Base-by-base conservation (phyloP, 768 basidiomycete genomes). In the Cantharellus cinnabarinus region DNA sequence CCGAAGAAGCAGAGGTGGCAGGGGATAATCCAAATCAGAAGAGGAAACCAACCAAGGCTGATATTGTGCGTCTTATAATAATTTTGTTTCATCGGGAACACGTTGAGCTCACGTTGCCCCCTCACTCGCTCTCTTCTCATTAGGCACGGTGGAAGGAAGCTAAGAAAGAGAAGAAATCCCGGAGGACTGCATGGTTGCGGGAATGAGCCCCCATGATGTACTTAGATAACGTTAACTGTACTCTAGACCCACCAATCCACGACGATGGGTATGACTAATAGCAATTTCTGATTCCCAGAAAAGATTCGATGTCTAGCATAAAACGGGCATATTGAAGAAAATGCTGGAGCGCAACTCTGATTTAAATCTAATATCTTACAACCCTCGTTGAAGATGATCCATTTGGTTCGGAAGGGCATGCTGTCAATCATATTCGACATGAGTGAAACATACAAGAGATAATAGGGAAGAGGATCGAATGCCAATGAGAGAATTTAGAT, bases 121-220 rank as follows among this genome's bases (percentile, higher is more conserved):
- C 52, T 50, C 61, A 53, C 60, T 62, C 20, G 1, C 20, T 29
- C 20, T 29, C 20, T 29, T 29, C 20, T 1, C 20, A 29, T 52
- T 68, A 88, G 86, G 85, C 89, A 64, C 79, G 84, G 48, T 89
- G 83, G 69, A 85, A 83, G 67, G 84, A 88, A 67, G 82, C 85
- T 72, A 89, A 89, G 69, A 76, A 71, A 63, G 70, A 73, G 66
- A 89, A 89, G 74, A 89, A 89, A 71, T 79, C 88, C 4, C 85
- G 85, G 42, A 89, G 88, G 73, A 89, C 85, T 1, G 87, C 87
- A 4, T 89, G 86, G 87, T 67, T 89, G 65, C 79, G 87, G 67
- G 84, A 81, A 64, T 85, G 54, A 62, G 10, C 52, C 35, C 29
- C 44, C 20, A n/a, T 29, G 20, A 29, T 29, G 20, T 29, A 29